Percentiles rank a stretch among this genome's conserved stretches.
These are phyloP conservation scores for Nicotiana benthamiana DNA, from an alignment of 257 asterid species.

Conservation along the genomic window DNA sequence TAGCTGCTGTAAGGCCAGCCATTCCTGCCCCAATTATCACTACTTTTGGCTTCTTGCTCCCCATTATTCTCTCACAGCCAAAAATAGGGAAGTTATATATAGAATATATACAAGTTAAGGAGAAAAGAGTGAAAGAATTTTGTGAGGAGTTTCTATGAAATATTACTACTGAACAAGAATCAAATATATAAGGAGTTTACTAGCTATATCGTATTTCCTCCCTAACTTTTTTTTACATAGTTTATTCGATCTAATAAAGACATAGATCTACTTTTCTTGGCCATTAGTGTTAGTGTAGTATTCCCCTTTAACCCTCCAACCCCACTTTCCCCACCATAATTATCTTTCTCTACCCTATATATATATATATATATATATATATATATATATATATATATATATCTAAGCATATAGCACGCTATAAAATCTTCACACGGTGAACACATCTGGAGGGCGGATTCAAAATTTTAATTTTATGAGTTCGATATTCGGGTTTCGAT, in stretches of 20 bases:
- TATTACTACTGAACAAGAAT: background rate
- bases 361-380: background rate
- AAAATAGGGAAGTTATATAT: background rate
- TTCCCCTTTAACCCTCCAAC: background rate
- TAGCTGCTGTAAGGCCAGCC: slow-evolving; percentile 86
- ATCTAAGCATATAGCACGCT: too few relatives aligned
- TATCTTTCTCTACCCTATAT: background rate
- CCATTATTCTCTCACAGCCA: slow-evolving; percentile 21
- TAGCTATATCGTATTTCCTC: background rate
- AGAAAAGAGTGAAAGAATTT: background rate
- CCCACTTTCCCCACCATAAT: too few relatives aligned
- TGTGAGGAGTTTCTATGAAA: slow-evolving; percentile 12
- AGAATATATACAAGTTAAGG: too few relatives aligned
- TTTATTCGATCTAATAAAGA: slow-evolving; percentile 17
- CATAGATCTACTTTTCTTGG: slow-evolving; percentile 22
- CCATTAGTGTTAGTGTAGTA: background rate
- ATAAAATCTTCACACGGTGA: too few relatives aligned
- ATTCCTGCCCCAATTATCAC: slow-evolving; percentile 89
- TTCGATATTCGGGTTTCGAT: too few relatives aligned
- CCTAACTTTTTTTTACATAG: background rate
- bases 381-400: too few relatives aligned
- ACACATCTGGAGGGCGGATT: too few relatives aligned
- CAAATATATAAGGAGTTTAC: slow-evolving; percentile 12
- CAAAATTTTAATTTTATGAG: too few relatives aligned
- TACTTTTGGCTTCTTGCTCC: slow-evolving; percentile 45